Evolutionary conservation across 352 stramenopile species (phyloP), one percentile per base, ranked within the genome.

Genomic region (Globisporangium uncinulatum): DNA sequence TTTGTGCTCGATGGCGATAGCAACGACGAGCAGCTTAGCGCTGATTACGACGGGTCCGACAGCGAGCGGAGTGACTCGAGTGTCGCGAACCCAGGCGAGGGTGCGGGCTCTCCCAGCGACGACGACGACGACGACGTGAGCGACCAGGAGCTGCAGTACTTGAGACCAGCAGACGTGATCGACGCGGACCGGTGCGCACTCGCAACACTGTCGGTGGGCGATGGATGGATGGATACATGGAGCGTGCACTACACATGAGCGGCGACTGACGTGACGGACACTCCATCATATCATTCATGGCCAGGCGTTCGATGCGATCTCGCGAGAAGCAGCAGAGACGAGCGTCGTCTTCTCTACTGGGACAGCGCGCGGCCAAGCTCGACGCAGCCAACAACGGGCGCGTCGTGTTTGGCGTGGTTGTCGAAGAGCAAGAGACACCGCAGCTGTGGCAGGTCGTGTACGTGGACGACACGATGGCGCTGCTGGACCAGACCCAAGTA

Each of bases 371-470:
- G 3, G 74, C 69, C 1, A 89, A 85, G 57, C 46, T 71, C 10
- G 53, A 71, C 31, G 39, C 54, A 0, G 57, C 61, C 36, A 77
- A 59, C 36, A 77, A 59, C 14, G 63, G 69, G 0, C 41, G 59
- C 20, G 44, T 83, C 9, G 64, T 85, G 59, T 62, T 78, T n/a
- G 81, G 81, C 2, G 69, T 87, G 15, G 58, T 91, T 24, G 72
- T 78, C 11, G 69, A 86, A 14, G 52, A 63, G 3, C 19, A 57
- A 8, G 13, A 53, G 52, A 48, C 44, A 4, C 24, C 24, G 34
- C 34, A 39, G 20, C 43, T 56, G 58, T 91, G 78, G 78, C 76
- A 75, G 32, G 72, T 86, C 34, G 68, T 87, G 34, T 91, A 79
- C 47, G 67, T 59, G 21, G 69, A 91, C 36, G 78, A 72, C 17